These are phyloP conservation scores for Tanozyma kutaoensis DNA, from an alignment of 805 yeast species.

Conservation along the genomic window DNA sequence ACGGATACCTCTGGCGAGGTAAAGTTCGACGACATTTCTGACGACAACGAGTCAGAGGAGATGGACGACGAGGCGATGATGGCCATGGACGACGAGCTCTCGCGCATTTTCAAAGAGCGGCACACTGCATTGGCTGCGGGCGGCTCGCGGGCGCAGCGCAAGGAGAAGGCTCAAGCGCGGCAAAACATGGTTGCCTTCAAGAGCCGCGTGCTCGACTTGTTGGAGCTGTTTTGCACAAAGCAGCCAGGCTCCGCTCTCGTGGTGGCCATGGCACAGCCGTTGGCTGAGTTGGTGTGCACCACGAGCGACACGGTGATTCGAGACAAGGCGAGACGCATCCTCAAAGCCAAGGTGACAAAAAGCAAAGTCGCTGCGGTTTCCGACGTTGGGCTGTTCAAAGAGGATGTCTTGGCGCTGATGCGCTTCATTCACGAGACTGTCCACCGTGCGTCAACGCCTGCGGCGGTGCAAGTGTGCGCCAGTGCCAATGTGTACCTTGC, in stretches of 20 bases:
- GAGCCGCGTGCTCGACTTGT: conserved; percentile 60
- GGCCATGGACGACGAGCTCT: conserved; percentile 76
- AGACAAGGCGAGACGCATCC: no score
- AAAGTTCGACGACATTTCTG: conserved; percentile 27
- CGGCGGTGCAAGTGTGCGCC: no score
- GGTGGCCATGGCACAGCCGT: no score
- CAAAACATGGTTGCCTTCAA: conserved; percentile 72
- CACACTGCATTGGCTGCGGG: conserved; percentile 43
- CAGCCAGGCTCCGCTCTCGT: conserved; percentile 33
- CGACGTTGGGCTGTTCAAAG: no score
- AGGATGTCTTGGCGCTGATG: no score
- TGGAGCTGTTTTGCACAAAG: conserved; percentile 45
- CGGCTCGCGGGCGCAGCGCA: conserved; percentile 50
- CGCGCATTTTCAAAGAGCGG: conserved; percentile 76
- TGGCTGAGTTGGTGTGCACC: no score
- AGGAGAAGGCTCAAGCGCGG: conserved; percentile 61
- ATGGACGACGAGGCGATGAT: conserved; percentile 97
- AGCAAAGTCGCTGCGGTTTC: no score
- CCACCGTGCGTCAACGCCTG: no score
- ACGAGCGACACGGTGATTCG: no score
- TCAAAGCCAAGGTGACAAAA: no score
- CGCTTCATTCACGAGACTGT: no score
- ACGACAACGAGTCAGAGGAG: conserved; percentile 41
- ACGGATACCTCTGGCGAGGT: conserved; percentile 29
- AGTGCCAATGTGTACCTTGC: no score